These are phyloP conservation scores for Candida arabinofermentans DNA, from an alignment of 805 yeast genomes.

Conservation along the genomic window DNA sequence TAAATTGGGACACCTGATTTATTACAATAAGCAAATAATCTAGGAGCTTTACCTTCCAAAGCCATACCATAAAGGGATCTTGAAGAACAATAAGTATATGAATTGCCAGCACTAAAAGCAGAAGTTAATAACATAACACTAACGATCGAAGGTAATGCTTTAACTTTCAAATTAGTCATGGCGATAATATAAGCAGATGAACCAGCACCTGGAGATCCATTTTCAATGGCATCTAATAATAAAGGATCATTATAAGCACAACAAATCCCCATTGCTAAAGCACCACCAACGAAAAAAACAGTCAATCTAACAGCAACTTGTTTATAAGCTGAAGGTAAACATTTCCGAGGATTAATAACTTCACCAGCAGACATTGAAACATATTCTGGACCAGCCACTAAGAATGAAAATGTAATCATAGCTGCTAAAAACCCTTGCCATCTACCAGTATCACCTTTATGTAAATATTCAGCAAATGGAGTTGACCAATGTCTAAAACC, in stretches of 20 bases:
- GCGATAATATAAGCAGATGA: slow-evolving; percentile 47
- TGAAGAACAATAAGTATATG: slow-evolving; percentile 45
- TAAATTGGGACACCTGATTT: slow-evolving; percentile 44
- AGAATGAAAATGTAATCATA: slow-evolving; percentile 38
- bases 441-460: slow-evolving; percentile 40
- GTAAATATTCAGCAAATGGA: slow-evolving; percentile 34
- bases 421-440: slow-evolving; percentile 44
- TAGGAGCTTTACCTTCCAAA: slow-evolving; percentile 44
- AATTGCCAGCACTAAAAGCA: slow-evolving; percentile 46
- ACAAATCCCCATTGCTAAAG: slow-evolving; percentile 42
- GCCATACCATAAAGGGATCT: slow-evolving; percentile 45
- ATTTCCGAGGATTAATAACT: slow-evolving; percentile 43
- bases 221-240: slow-evolving; percentile 30
- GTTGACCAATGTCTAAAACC: slow-evolving; percentile 33
- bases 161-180: slow-evolving; percentile 41
- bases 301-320: slow-evolving; percentile 42
- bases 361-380: slow-evolving; percentile 46
- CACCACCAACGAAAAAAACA: slow-evolving; percentile 45
- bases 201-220: slow-evolving; percentile 41
- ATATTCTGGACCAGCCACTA: slow-evolving; percentile 49
- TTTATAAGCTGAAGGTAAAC: slow-evolving; percentile 44
- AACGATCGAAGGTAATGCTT: slow-evolving; percentile 41
- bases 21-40: slow-evolving; percentile 39
- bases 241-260: slow-evolving; percentile 41
- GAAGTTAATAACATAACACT: slow-evolving; percentile 40